Evolutionary conservation across 177 flowering plant genomes (phyloP).

Genomic region (Vitis hybrid): DNA sequence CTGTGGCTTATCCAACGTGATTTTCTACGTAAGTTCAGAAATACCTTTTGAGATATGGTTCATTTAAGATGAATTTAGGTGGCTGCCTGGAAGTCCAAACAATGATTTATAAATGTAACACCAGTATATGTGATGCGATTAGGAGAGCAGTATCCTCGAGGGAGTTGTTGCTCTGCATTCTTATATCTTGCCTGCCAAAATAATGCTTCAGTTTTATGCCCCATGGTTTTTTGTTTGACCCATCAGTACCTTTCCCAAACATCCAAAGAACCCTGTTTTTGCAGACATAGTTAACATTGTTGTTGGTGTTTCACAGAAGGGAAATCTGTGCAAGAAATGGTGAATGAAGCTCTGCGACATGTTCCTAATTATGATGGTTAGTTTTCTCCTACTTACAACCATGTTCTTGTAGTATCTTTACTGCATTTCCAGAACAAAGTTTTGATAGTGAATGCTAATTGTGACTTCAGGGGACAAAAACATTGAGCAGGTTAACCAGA

Average conservation of each 20-base stretch:
- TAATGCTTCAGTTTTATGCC: too few species aligned
- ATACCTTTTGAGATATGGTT: not conserved
- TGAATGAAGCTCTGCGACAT: slow-evolving; percentile 79
- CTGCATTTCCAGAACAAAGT: not conserved
- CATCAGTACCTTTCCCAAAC: not conserved
- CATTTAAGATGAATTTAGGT: not conserved
- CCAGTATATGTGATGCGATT: not conserved
- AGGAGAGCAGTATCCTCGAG: not conserved
- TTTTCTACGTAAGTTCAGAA: slow-evolving; percentile 78
- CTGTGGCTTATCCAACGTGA: slow-evolving; percentile 99
- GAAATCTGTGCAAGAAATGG: slow-evolving; percentile 97
- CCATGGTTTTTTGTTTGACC: not conserved
- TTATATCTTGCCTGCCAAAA: too few species aligned
- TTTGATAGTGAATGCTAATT: slow-evolving; percentile 15
- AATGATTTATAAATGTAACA: not conserved
- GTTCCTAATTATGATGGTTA: slow-evolving; percentile 82
- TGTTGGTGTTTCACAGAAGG: slow-evolving; percentile 68
- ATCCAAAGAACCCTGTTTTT: not conserved
- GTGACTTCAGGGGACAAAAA: slow-evolving; percentile 75
- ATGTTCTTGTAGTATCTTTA: slow-evolving; percentile 3
- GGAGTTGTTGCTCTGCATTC: not conserved
- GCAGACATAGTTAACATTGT: not conserved
- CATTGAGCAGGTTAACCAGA: slow-evolving; percentile 95
- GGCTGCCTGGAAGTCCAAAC: not conserved
- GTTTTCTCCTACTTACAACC: slow-evolving; percentile 21